Base-by-base conservation (phyloP, 2,329 filamentous ascomycete species). In the Cryphonectria naterciae region DNA sequence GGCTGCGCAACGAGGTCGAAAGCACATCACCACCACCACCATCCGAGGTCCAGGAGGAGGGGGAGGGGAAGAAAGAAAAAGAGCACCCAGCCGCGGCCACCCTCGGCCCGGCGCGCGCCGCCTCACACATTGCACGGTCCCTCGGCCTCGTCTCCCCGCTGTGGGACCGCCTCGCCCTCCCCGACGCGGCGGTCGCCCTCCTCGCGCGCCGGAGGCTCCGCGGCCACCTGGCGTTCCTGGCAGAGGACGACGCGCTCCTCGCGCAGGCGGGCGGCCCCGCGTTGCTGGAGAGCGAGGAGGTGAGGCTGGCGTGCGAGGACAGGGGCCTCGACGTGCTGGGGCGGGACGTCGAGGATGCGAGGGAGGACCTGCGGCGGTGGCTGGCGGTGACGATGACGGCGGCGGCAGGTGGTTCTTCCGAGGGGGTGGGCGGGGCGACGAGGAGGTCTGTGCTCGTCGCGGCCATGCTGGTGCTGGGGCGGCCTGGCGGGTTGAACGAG, bases 211-310 rank as follows among this genome's bases (percentile, higher is more conserved):
- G 83, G 67, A 85, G 85, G 73, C 82, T 94, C 58, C 75, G 76
- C 66, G 81, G 82, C 75, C 84, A 87, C 73, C 81, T 93, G 75
- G 81, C 85, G 56, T 93, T 92, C 77, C 78, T 98, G 73, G 85
- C 85, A 62, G 81, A 85, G 52, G 95, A 98, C 81, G 93, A 97
- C 80, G 80, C 77, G 73, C 82, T 95, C 78, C 86, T 98, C 64
- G 76, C 85, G 25, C 82, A 84, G 52, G 87, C 88, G 63, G 92
- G 92, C 1, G 92, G 91, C 0, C 85, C 87, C 6, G 74, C 77
- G 3, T 85, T 81, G 32, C 81, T 97, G 75, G 86, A 86, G 74
- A 81, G 81, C 10, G 86, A 88, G 54, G 93, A 97, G 83, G 81
- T 94, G 28, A 81, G 83, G 72, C 85, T 93, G 71, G 93, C 93